Evolutionary conservation across 768 basidiomycete genomes (phyloP), one percentile per base, ranked within the genome.

Genomic region (Lyophyllum shimeji): DNA sequence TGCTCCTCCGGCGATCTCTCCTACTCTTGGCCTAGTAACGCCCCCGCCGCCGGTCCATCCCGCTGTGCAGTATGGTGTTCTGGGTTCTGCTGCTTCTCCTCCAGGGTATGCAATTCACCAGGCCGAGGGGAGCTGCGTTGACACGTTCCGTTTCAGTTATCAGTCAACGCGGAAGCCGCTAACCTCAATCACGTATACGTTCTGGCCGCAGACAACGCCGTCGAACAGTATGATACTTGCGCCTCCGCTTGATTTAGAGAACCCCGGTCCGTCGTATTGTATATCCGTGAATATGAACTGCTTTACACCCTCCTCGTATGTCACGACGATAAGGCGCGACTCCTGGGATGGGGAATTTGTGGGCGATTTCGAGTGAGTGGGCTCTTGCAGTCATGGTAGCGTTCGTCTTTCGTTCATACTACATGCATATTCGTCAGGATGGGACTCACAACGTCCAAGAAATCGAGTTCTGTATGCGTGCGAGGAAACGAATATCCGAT

Each of bases 211-310:
- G 55, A 63, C 53, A 8, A 63, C 58, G n/a, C 70, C 70, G 7
- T 64, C 70, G 4, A 77, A 76, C 52, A 69, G 69, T 43, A 79
- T 77, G 76, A 63, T 72, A 3, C 63, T 77, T 39, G 63, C 66
- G 9, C 66, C 73, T 33, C 74, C 75, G 43, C 61, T 65, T 15
- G 66, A 61, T 60, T 47, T 63, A 25, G 60, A 50, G 23, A 60
- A 63, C 40, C 59, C 66, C n/a, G 69, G 71, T 24, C 69, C 70
- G 3, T 67, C 74, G 15, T 80, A 79, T 46, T 75, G 74, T 52
- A 76, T 82, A 21, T 72, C 75, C 13, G 78, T 81, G 21, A 74
- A 68, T 51, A 65, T 78, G 69, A 80, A 81, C 61, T 78, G 78
- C 60, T 81, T 81, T 59, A 78, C 76, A 4, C 80, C 80, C 1